Base-by-base conservation (phyloP, 2,329 filamentous ascomycete genomes). In the Talaromyces sp. region DNA sequence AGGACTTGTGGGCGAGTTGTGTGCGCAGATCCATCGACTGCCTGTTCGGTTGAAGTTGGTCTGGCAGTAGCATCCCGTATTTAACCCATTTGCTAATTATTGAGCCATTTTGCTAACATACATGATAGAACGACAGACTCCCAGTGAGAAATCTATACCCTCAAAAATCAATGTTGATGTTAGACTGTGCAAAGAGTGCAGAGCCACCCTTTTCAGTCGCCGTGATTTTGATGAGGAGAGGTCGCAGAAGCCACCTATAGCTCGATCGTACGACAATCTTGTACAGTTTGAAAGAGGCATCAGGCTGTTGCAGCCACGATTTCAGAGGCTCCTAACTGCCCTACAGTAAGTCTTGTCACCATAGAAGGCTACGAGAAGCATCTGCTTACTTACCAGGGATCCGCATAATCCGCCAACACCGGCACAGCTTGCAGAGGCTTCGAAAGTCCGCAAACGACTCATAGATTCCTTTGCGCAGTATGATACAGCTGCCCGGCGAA, bases 131-230 rank as follows among this genome's bases (percentile, higher is more conserved):
- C 31, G 63, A 41, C 43, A 67, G 11, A 67, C 54, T 31, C 48
- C 72, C 24, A 74, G 78, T 75, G 72, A 86, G 69, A 84, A 85
- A 70, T 67, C 72, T 13, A 60, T 66, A 22, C 68, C 82, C 74
- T 79, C 79, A 14, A 85, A 88, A 67, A 76, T 96, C 48, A 88
- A 86, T 62, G 79, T 98, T 50, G 92, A 97, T 73, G 82, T 99
- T 16, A 88, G 95, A 48, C 94, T 99, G 85, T 99, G 95, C 77
- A 90, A 90, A 72, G 92, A 96, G 64, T 99, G 95, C 81, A 92
- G 85, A 69, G 79, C 84, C 37, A 91, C 86, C 0, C 77, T 91
- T 22, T 92, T 91, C 76, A 85, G 85, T 60, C 89, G 90, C 70
- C 86, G 89, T 43, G 93, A 97, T 73, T 97, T 97, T 73, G 82